phyloP scores from a whole-genome alignment of 345 rosid species.

The Pugionium dolabratum region DNA sequence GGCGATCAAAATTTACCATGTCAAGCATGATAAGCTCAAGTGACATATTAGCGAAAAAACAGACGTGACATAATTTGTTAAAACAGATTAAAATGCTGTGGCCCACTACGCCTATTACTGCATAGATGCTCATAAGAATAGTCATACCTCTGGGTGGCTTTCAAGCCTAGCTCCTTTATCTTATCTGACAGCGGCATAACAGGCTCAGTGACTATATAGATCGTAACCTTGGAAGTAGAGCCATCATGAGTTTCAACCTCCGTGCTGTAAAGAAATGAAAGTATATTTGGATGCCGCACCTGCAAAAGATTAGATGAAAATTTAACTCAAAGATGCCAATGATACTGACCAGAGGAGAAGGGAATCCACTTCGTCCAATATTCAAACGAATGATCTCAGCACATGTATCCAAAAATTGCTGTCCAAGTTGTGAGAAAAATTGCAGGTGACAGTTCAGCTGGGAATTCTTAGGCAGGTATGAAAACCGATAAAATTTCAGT shows the following conservation, averaged over 20 bases:
- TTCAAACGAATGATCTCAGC: slow-evolving; percentile 12
- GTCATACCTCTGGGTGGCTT: slow-evolving; percentile 82
- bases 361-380: not conserved
- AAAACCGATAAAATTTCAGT: slow-evolving; percentile 1
- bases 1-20: not conserved
- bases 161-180: slow-evolving; percentile 88
- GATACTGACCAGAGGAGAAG: slow-evolving; percentile 12
- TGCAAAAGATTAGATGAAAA: slow-evolving; percentile 39
- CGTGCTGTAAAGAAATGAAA: slow-evolving; percentile 91
- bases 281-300: slow-evolving; percentile 97
- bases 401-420: slow-evolving; percentile 3
- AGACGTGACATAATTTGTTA: not conserved
- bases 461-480: slow-evolving; percentile 2
- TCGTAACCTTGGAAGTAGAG: slow-evolving; percentile 63
- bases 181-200: slow-evolving; percentile 96
- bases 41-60: slow-evolving; percentile 10
- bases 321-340: slow-evolving; percentile 9
- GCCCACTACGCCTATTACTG: slow-evolving; percentile 4
- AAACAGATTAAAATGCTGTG: not conserved
- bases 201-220: slow-evolving; percentile 97
- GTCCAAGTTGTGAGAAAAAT: not conserved
- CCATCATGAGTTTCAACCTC: slow-evolving; percentile 86
- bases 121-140: slow-evolving; percentile 23
- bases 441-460: slow-evolving; percentile 7
- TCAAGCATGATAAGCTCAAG: slow-evolving; percentile 7